These are phyloP conservation scores for Earliella scabrosa DNA, from an alignment of 1,284 basidiomycete genomes.

Conservation along the genomic window DNA sequence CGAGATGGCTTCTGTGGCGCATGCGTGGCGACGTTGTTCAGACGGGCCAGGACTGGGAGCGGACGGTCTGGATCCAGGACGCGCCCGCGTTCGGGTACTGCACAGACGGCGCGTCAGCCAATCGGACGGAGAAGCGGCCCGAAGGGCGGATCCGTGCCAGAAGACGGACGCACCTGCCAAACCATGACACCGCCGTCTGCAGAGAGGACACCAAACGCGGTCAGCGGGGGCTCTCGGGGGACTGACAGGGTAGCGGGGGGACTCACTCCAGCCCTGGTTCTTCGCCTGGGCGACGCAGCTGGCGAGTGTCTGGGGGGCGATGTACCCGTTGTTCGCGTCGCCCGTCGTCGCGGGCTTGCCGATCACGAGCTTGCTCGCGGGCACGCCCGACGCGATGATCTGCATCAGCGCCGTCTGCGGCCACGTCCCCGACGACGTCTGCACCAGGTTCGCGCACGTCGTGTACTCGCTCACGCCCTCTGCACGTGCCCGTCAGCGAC, in stretches of 20 bases:
- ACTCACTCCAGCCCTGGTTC: conserved; percentile 57
- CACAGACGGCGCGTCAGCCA: conserved; percentile 9
- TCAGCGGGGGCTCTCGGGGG: too few species aligned
- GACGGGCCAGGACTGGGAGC: conserved; percentile 34
- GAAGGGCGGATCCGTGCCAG: not conserved
- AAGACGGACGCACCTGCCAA: conserved; percentile 31
- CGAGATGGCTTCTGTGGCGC: not conserved
- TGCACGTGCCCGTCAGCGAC: conserved; percentile 26
- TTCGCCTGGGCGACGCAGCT: conserved; percentile 58
- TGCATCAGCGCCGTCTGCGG: conserved; percentile 61
- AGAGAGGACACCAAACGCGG: too few species aligned
- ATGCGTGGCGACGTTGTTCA: not conserved
- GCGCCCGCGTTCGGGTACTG: conserved; percentile 49
- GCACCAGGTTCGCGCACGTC: conserved; percentile 58
- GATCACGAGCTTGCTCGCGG: conserved; percentile 55
- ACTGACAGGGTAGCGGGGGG: too few species aligned
- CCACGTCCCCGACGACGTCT: conserved; percentile 52
- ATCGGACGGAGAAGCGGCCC: too few species aligned
- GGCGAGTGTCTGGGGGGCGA: conserved; percentile 54
- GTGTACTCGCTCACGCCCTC: conserved; percentile 63
- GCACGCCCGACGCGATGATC: conserved; percentile 60
- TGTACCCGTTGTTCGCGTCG: conserved; percentile 64
- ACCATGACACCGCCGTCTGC: conserved; percentile 53
- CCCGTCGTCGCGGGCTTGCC: conserved; percentile 62
- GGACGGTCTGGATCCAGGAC: conserved; percentile 48